These are phyloP conservation scores for Ogataea minuta DNA, from an alignment of 805 yeast genomes.

Conservation along the genomic window DNA sequence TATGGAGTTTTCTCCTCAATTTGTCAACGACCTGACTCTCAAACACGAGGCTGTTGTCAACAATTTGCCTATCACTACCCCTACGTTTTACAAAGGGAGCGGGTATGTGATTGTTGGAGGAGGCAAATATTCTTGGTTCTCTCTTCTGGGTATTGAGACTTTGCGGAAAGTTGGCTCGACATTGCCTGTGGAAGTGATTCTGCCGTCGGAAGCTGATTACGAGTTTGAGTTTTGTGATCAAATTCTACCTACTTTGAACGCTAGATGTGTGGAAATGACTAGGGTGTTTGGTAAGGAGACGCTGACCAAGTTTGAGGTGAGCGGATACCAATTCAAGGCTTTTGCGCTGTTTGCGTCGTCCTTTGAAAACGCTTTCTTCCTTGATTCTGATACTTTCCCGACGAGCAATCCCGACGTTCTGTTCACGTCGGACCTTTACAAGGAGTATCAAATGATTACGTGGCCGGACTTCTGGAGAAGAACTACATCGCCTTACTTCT, in stretches of 20 bases:
- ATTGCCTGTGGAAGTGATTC: constrained; percentile 78
- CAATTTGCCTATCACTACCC: constrained; percentile 29
- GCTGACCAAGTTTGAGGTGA: constrained; percentile 46
- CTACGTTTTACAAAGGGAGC: constrained; percentile 32
- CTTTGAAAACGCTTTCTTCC: constrained; percentile 65
- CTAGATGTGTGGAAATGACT: constrained; percentile 63
- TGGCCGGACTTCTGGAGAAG: constrained; percentile 94
- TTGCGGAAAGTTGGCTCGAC: constrained; percentile 64
- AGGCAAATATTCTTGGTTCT: constrained; percentile 71
- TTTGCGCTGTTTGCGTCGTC: constrained; percentile 70
- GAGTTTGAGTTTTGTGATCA: constrained; percentile 68
- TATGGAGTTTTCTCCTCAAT: constrained; percentile 32
- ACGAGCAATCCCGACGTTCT: constrained; percentile 60
- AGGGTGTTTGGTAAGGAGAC: constrained; percentile 59
- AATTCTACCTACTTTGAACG: constrained; percentile 60
- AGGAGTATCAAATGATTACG: constrained; percentile 47
- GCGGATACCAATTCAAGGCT: constrained; percentile 68
- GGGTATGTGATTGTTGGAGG: constrained; percentile 80
- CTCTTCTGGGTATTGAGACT: constrained; percentile 61
- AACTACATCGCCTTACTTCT: constrained; percentile 71
- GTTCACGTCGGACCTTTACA: constrained; percentile 57
- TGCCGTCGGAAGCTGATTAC: constrained; percentile 68
- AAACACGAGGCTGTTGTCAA: constrained; percentile 33
- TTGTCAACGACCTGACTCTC: constrained; percentile 32
- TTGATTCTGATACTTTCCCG: constrained; percentile 79